These are phyloP conservation scores for Sclerotinia trifoliorum DNA, from an alignment of 2,329 filamentous ascomycete species.

Conservation along the genomic window DNA sequence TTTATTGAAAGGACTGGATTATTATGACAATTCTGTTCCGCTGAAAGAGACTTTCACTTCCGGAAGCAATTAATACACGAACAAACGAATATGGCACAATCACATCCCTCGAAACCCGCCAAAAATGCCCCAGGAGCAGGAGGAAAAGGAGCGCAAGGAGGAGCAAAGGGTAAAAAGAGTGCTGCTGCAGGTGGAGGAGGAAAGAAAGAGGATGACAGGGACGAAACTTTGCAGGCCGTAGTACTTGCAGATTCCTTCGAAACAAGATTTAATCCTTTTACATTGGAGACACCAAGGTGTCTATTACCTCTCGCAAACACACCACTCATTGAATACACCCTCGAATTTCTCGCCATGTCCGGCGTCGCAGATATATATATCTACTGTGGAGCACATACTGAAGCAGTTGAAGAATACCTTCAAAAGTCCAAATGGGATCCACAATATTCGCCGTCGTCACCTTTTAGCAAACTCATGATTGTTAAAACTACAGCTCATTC, in stretches of 20 bases:
- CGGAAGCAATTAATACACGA: not conserved
- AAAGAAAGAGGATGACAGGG: slow-evolving; percentile 40
- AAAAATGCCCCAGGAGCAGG: slow-evolving; percentile 31
- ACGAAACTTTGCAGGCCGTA: slow-evolving; percentile 42
- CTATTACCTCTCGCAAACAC: slow-evolving; percentile 90
- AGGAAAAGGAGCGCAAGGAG: slow-evolving; percentile 17
- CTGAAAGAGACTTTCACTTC: not conserved
- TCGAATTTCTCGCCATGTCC: slow-evolving; percentile 93
- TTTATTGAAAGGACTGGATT: not conserved
- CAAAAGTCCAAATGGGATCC: slow-evolving; percentile 72
- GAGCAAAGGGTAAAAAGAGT: slow-evolving; percentile 35
- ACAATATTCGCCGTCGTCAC: slow-evolving; percentile 62
- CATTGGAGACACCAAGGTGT: slow-evolving; percentile 84
- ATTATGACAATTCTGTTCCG: not conserved
- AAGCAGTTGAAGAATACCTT: slow-evolving; percentile 85
- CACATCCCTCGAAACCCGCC: slow-evolving; percentile 28
- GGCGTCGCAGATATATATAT: slow-evolving; percentile 93
- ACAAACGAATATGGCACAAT: slow-evolving; percentile 27
- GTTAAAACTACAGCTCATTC: slow-evolving; percentile 83
- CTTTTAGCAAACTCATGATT: slow-evolving; percentile 79
- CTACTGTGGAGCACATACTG: slow-evolving; percentile 84
- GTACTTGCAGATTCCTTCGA: slow-evolving; percentile 93
- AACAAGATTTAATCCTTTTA: slow-evolving; percentile 85
- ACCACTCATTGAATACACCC: slow-evolving; percentile 93
- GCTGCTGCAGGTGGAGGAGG: slow-evolving; percentile 35